These are phyloP conservation scores for Trametes cingulata DNA, from an alignment of 768 basidiomycete genomes.

Conservation along the genomic window DNA sequence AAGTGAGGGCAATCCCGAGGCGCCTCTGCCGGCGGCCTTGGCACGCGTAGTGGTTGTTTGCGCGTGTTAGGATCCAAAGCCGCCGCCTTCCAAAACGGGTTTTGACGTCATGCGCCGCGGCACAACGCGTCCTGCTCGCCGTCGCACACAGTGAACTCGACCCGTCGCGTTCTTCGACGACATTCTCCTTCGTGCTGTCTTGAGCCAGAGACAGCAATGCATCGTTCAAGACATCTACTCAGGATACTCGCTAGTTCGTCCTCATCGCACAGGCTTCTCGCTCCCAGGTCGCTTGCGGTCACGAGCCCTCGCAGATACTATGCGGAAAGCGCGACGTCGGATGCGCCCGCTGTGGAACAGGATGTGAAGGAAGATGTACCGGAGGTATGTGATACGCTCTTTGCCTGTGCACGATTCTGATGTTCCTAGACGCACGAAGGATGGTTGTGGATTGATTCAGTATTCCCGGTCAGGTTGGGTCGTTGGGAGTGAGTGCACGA, in stretches of 20 bases:
- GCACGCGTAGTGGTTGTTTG: conserved; percentile 24
- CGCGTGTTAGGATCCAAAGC: conserved; percentile 28
- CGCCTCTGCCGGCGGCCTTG: too few relatives aligned
- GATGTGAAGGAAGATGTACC: not conserved
- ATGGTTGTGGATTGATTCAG: conserved; percentile 74
- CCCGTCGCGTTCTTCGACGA: not conserved
- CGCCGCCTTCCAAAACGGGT: conserved; percentile 16
- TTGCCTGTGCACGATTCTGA: not conserved
- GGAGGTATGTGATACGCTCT: not conserved
- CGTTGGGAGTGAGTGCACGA: conserved; percentile 59
- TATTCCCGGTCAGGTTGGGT: conserved; percentile 74
- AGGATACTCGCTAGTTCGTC: conserved; percentile 1
- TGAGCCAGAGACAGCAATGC: conserved; percentile 1
- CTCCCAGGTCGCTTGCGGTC: not conserved
- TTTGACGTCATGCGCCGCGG: conserved; percentile 26
- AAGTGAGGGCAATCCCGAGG: too few relatives aligned
- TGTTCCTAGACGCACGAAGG: conserved; percentile 39
- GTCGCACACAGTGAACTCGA: too few relatives aligned
- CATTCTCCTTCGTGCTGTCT: too few relatives aligned
- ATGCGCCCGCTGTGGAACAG: not conserved
- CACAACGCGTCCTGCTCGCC: conserved; percentile 9
- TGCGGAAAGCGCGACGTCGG: not conserved
- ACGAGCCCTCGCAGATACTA: conserved; percentile 1
- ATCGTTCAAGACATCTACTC: not conserved
- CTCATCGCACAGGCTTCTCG: not conserved